phyloP scores from a whole-genome alignment of 2,329 filamentous ascomycete genomes.

The Cladosporium oxysporum region DNA sequence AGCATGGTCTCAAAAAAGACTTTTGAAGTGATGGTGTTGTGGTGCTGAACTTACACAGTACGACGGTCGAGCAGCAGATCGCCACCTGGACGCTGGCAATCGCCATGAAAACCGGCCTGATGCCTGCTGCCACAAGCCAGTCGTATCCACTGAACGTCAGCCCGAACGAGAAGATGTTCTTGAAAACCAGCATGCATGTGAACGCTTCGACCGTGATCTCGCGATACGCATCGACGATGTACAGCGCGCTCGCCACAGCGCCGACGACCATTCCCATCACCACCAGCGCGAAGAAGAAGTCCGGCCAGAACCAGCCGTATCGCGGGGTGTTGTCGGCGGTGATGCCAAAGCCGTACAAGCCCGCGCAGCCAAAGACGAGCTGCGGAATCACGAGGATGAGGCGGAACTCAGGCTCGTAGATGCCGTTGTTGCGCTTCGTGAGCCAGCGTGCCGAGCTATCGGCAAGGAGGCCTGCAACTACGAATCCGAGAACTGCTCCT shows the following conservation, averaged over 20 bases:
- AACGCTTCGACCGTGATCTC: constrained; percentile 85
- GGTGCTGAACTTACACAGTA: constrained; percentile 66
- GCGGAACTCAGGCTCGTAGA: constrained; percentile 91
- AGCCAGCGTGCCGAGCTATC: constrained; percentile 72
- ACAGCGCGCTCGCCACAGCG: constrained; percentile 79
- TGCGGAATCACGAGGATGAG: constrained; percentile 81
- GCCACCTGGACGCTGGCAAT: constrained; percentile 76
- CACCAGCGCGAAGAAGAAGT: constrained; percentile 80
- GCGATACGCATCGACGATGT: constrained; percentile 90
- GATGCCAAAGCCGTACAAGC: constrained; percentile 81
- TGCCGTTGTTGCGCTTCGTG: constrained; percentile 72
- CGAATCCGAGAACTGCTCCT: constrained; percentile 76
- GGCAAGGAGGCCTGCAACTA: constrained; percentile 70
- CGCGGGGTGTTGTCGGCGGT: constrained; percentile 62
- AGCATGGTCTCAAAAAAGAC: neutral
- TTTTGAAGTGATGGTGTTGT: neutral
- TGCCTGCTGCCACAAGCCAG: constrained; percentile 68
- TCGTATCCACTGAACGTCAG: constrained; percentile 82
- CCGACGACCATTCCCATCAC: constrained; percentile 91
- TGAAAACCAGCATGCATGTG: constrained; percentile 88
- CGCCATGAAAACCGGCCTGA: constrained; percentile 68
- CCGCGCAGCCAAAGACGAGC: constrained; percentile 73
- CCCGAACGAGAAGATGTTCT: constrained; percentile 88
- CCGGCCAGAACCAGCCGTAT: constrained; percentile 72
- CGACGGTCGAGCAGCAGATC: constrained; percentile 73